A percentile compares a stretch with the other conserved stretches of the same genome.
Conservation (phyloP, 257 asterid species). For the Fraxinus pennsylvanica region DNA sequence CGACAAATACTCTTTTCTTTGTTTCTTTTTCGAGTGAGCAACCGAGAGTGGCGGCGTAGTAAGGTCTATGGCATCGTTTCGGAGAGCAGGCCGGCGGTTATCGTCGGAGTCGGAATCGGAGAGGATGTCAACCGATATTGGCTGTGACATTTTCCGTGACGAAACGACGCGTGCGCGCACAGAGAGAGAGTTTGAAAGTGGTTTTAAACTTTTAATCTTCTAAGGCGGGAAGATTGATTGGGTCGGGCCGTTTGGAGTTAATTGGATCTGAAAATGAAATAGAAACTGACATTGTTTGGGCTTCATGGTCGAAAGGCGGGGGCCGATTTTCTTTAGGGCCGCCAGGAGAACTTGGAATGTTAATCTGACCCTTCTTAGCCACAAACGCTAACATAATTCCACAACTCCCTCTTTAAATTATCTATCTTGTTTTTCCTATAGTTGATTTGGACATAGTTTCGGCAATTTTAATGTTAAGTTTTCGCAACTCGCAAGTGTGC, state of each 20-base stretch:
- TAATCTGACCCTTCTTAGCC: too few species aligned
- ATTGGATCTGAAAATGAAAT: not conserved
- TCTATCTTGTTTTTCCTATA: too few species aligned
- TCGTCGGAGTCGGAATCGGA: constrained; percentile 50
- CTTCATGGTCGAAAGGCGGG: too few species aligned
- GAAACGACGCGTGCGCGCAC: not conserved
- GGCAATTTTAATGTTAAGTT: too few species aligned
- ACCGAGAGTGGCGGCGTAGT: constrained; percentile 53
- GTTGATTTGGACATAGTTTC: too few species aligned
- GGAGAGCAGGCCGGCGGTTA: constrained; percentile 20
- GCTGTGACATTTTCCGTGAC: constrained; percentile 56
- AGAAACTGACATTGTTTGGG: too few species aligned
- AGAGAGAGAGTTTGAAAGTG: not conserved
- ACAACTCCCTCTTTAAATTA: too few species aligned
- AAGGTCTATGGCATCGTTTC: constrained; percentile 53
- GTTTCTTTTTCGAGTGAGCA: constrained; percentile 61
- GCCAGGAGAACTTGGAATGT: too few species aligned
- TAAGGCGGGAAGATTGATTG: not conserved
- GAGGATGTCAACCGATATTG: constrained; percentile 65
- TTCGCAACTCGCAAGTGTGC: too few species aligned
- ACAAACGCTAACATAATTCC: too few species aligned
- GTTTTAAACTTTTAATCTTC: not conserved
- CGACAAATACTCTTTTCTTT: constrained; percentile 35
- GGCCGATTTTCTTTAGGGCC: too few species aligned
- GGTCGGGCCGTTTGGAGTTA: not conserved